Evolutionary conservation across 1,139 yeast species (phyloP).

Genomic region (Arxiozyma slooffiae): DNA sequence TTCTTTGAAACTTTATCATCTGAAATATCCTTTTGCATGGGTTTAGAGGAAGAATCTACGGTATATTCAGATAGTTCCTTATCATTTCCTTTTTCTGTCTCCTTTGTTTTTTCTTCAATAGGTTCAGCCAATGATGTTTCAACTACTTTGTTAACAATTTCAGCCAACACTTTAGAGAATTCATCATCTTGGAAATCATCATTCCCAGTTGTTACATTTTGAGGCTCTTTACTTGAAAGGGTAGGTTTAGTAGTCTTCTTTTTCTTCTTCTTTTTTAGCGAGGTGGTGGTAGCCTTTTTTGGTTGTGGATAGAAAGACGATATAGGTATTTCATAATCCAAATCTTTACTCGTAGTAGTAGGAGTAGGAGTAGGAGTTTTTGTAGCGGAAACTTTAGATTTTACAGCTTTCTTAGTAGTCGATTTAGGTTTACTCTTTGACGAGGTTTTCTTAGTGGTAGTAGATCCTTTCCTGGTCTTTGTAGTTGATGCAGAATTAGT

Average conservation of each 20-base stretch:
- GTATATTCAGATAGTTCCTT: background rate
- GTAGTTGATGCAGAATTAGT: conserved; percentile 7
- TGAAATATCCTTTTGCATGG: background rate
- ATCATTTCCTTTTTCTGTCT: background rate
- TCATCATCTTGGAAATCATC: conserved; percentile 18
- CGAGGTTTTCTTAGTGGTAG: conserved; percentile 3
- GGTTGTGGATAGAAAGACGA: conserved; percentile 5
- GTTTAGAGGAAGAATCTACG: background rate
- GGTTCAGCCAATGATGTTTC: conserved; percentile 18
- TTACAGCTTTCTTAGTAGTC: background rate
- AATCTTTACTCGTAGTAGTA: background rate
- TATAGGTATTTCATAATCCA: conserved; percentile 5
- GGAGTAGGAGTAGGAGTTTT: background rate
- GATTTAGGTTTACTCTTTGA: background rate
- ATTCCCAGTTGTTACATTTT: background rate
- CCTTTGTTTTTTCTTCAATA: background rate
- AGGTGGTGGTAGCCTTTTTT: background rate
- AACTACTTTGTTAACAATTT: conserved; percentile 30
- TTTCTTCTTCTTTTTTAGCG: conserved; percentile 15
- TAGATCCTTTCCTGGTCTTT: conserved; percentile 4
- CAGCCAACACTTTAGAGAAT: conserved; percentile 27
- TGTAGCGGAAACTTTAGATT: background rate
- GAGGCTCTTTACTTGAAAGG: background rate
- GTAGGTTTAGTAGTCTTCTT: conserved; percentile 8
- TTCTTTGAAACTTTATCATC: background rate